Conservation (phyloP, 202 grass and related monocot genomes). For the Eragrostis tef region DNA sequence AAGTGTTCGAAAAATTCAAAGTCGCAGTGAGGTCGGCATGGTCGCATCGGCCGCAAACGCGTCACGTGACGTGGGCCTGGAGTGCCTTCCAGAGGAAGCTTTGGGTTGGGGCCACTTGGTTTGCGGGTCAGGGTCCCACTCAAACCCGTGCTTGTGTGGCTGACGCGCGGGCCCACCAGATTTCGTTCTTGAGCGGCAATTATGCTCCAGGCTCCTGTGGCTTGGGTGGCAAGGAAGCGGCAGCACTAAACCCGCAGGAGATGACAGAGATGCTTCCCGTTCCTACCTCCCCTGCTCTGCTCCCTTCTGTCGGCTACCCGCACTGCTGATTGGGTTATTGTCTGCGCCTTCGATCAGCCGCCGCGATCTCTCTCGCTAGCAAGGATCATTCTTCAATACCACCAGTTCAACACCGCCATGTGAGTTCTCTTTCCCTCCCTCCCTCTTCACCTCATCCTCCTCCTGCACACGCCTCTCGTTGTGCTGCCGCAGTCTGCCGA, state of each 20-base stretch:
- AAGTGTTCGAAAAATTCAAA: no score
- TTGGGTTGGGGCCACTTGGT: neutral
- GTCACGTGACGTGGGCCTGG: neutral
- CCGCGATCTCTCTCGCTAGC: neutral
- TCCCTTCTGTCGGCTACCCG: no score
- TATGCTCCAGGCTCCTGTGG: neutral
- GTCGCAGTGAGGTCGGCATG: no score
- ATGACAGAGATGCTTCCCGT: neutral
- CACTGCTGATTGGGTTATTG: neutral
- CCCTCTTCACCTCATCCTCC: neutral
- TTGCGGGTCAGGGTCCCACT: neutral
- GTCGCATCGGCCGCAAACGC: neutral
- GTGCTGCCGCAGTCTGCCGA: neutral
- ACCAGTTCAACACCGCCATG: neutral
- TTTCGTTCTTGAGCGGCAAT: neutral
- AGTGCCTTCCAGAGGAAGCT: neutral
- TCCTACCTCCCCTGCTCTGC: neutral
- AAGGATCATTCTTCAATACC: neutral
- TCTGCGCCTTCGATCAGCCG: neutral
- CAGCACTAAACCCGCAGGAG: neutral
- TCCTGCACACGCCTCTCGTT: no score
- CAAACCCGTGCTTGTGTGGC: neutral
- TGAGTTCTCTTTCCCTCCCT: neutral
- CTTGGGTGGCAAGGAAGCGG: slow-evolving; percentile 40
- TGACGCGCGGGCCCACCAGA: neutral